Base-by-base conservation (phyloP, 768 basidiomycete genomes). In the Kwoniella newhampshirensis region DNA sequence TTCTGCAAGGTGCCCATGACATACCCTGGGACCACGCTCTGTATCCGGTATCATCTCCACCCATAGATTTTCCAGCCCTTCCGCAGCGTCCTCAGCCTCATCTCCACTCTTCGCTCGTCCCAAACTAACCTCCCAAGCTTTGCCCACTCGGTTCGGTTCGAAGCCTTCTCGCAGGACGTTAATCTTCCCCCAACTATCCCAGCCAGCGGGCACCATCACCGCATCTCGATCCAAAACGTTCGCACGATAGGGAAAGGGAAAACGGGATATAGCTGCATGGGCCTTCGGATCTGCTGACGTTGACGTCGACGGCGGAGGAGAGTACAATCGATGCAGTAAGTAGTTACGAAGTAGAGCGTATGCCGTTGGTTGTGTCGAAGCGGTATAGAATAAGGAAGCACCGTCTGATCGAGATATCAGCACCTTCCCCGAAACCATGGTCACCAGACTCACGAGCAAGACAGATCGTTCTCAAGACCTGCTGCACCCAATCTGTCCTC, bases 101-200 rank as follows among this genome's bases (percentile, higher is more conserved):
- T 80, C 78, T 62, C 88, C 88, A 86, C 85, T 90, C 37, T 85
- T 87, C 55, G 88, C 40, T 8, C 37, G 26, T 9, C 45, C 47
- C 35, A 76, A 35, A 32, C 64, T 68, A 12, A 47, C 57, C 7
- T 73, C 70, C 62, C 69, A 73, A 5, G 67, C 64, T 17, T 50
- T 42, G 13, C 54, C 62, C 12, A 77, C 65, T 18, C 62, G 43
- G 17, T 51, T 86, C 1, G 88, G 85, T 51, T 96, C 91, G 66
- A 97, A 99, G 0, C 89, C 89, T 37, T 98, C 96, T 54, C 91
- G 79, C 52, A 98, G 78, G 1, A 97, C 87, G 2, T 82, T 80
- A 55, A 97, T 94, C 80, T 97, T 98, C 0, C 93, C 92, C 89
- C 91, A 96, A 64, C 88, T 90, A 71, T 98, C 96, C 96, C 96